Percentiles rank a stretch among this genome's conserved stretches.
phyloP scores from a whole-genome alignment of 805 yeast genomes.

The Schizosaccharomyces lindneri region DNA sequence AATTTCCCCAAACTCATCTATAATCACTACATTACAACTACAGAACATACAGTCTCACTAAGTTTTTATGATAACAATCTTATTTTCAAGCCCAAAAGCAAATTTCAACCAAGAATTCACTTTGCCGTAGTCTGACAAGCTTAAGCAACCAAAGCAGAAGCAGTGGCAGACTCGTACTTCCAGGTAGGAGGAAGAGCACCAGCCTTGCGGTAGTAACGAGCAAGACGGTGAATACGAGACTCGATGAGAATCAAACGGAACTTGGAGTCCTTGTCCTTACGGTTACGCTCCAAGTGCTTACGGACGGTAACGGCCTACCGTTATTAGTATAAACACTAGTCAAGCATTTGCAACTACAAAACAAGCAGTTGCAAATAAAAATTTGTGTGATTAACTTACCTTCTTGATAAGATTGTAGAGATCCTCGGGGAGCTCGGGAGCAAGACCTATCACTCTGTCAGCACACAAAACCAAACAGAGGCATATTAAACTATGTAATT shows the following conservation, averaged over 20 bases:
- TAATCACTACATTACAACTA: no score
- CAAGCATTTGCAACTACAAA: neutral
- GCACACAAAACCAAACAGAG: constrained; percentile 13
- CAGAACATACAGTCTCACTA: neutral
- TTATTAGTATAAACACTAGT: neutral
- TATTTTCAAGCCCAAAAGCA: neutral
- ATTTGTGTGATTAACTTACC: constrained; percentile 10
- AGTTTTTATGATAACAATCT: neutral
- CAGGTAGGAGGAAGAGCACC: constrained; percentile 99
- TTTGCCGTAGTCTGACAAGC: neutral
- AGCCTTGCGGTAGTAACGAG: constrained; percentile 99
- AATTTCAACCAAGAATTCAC: neutral
- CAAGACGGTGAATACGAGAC: constrained; percentile 99
- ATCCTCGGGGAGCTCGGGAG: constrained; percentile 99
- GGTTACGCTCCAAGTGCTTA: constrained; percentile 99
- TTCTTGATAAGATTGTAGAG: constrained; percentile 96
- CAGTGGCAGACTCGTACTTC: constrained; percentile 99
- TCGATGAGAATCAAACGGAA: constrained; percentile 99
- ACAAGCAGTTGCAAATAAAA: neutral
- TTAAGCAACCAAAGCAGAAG: constrained; percentile 98
- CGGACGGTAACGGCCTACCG: constrained; percentile 81
- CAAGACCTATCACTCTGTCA: constrained; percentile 30
- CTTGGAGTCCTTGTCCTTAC: constrained; percentile 99
- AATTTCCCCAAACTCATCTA: no score
- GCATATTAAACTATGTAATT: constrained; percentile 4